These are phyloP conservation scores for Myxozyma neotropica DNA, from an alignment of 805 yeast genomes.

Conservation along the genomic window DNA sequence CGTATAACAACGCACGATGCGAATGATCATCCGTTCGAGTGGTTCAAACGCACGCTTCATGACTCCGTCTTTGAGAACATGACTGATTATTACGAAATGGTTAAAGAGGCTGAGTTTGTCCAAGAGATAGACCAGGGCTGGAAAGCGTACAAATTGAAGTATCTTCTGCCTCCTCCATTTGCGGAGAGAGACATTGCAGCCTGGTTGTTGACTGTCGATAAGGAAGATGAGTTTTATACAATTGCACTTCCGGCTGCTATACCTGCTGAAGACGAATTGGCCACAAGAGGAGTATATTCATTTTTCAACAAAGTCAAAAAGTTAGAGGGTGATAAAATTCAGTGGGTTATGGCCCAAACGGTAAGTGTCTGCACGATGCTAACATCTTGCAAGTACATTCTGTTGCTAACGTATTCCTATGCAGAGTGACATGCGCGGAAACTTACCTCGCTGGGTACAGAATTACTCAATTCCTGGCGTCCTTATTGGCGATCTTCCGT, in stretches of 20 bases:
- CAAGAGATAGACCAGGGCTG: constrained; percentile 5
- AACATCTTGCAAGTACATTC: neutral
- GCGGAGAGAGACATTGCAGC: constrained; percentile 24
- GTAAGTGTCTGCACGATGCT: constrained; percentile 2
- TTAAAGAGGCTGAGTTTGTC: neutral
- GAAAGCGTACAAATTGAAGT: constrained; percentile 17
- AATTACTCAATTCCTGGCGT: constrained; percentile 26
- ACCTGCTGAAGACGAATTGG: constrained; percentile 12
- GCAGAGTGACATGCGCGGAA: constrained; percentile 34
- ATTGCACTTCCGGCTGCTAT: constrained; percentile 25
- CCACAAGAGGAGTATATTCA: constrained; percentile 23
- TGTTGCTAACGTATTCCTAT: neutral
- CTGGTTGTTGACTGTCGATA: constrained; percentile 15
- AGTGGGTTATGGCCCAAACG: constrained; percentile 24
- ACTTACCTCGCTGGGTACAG: constrained; percentile 28
- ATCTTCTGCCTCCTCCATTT: constrained; percentile 25
- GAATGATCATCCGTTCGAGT: constrained; percentile 16
- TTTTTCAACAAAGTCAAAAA: constrained; percentile 19
- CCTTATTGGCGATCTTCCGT: constrained; percentile 15
- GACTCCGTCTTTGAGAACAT: constrained; percentile 20
- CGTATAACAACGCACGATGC: constrained; percentile 21
- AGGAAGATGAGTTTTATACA: constrained; percentile 9
- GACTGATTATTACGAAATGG: constrained; percentile 26
- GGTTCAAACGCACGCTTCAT: constrained; percentile 23
- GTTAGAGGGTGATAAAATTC: constrained; percentile 10